Base-by-base conservation (phyloP, 345 rosid genomes). In the Rhizophora apiculata region DNA sequence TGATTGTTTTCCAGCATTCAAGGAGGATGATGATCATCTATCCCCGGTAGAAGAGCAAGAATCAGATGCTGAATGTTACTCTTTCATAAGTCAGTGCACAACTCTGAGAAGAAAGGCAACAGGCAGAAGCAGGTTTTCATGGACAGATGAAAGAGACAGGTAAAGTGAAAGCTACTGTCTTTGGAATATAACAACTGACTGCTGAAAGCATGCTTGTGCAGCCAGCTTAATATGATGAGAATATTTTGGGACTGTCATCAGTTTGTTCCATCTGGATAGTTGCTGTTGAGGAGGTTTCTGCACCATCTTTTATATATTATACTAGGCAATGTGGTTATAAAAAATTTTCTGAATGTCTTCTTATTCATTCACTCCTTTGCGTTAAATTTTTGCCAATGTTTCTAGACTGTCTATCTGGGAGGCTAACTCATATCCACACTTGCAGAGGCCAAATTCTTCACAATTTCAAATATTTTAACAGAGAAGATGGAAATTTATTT, bases 61-160 rank as follows among this genome's bases (percentile, higher is more conserved):
- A 66, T 76, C 62, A 48, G 64, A 81, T 80, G 83, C 78, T 54
- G 88, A 79, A 62, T 75, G 69, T 57, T 46, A 74, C 80, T 83
- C 86, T 52, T 21, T 80, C 57, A 72, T 80, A 68, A 79, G 76
- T 65, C 82, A 60, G 73, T 54, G 54, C 67, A 79, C 85, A 69
- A 71, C 67, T 72, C 69, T 83, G 30, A 85, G 86, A 81, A 78
- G 74, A 73, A 80, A 76, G 76, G 69, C 81, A 75, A 74, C 74
- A 65, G 89, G 86, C 43, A 78, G 70, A 48, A 83, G 71, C 70
- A 88, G 93, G 76, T 89, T 84, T 79, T 75, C 63, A 26, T 94
- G 99, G 99, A 89, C 96, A 57, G 99, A 91, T 80, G 90, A 81
- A 79, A 84, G 86, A 1, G 99, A 94, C 81, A 91, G 93, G 99